These are phyloP conservation scores for Posidonia oceanica DNA, from an alignment of 116 monocot species.

Conservation along the genomic window DNA sequence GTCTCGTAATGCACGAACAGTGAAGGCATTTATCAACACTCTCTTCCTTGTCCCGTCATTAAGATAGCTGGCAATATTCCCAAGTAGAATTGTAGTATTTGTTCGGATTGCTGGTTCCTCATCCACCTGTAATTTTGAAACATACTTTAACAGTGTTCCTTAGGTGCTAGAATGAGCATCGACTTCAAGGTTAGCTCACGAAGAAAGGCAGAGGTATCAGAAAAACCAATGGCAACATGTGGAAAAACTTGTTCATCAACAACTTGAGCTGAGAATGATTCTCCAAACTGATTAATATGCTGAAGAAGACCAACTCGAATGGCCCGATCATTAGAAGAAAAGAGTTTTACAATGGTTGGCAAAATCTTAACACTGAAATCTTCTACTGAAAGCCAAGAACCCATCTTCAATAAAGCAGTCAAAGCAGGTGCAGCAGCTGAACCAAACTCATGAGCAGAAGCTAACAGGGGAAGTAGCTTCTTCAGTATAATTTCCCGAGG, in stretches of 20 bases:
- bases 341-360: conserved; percentile 92
- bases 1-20: conserved; percentile 89
- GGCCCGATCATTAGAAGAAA: conserved; percentile 91
- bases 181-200: conserved; percentile 95
- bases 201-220: conserved; percentile 96
- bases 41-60: conserved; percentile 99
- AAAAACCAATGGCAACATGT: conserved; percentile 93
- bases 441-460: conserved; percentile 91
- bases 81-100: conserved; percentile 95
- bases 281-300: conserved; percentile 97
- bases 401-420: conserved; percentile 92
- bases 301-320: conserved; percentile 93
- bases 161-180: conserved; percentile 91
- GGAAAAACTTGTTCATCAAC: conserved; percentile 99
- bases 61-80: conserved; percentile 90
- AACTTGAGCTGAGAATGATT: conserved; percentile 79
- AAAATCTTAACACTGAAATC: conserved; percentile 82
- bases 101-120: conserved; percentile 99
- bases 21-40: conserved; percentile 98
- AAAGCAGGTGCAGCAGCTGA: conserved; percentile 95
- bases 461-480: conserved; percentile 89
- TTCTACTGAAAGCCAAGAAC: conserved; percentile 87
- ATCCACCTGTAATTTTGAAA: conserved; percentile 99
- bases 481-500: conserved; percentile 90
- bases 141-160: conserved; percentile 93